Base-by-base conservation (phyloP, 1,139 yeast genomes). In the Neolecta irregularis region DNA sequence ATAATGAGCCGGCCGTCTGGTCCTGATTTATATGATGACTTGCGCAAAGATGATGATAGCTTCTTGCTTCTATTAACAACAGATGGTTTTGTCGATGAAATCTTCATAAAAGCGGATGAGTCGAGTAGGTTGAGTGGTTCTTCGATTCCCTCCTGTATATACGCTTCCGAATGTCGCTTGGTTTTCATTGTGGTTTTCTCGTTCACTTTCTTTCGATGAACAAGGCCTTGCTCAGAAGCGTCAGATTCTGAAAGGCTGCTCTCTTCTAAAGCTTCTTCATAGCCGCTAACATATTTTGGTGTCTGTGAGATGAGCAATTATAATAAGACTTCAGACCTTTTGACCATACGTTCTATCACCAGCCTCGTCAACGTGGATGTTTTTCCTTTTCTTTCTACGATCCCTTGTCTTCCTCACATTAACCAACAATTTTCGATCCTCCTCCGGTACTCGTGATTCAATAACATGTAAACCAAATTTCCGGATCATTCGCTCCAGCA, bases 101-200 rank as follows among this genome's bases (percentile, higher is more conserved):
- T 81, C 45, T 79, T 88, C 0, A 94, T 76, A 46, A 85, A 60
- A 1, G 94, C 72, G 53, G 74, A 73, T 46, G 78, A 72, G 52
- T 85, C 96, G 46, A 88, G 65, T 55, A 88, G 67, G 65, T 88
- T 92, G 53, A 88, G 64, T 40, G 98, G 98, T 42, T 71, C 78
- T 41, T 77, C 93, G 39, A 69, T 41, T n/a, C 28, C 72, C 54
- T 80, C 91, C 52, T 81, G 61, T 50, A 88, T 81, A 52, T 64
- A 85, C 47, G 64, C 64, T 42, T 60, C 59, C 32, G 45, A 45
- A 40, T 41, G 46, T 39, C 45, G 29, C 36, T 46, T 37, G 51
- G 50, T 37, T 35, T 32, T 42, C 41, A 34, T 46, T 48, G 12
- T 48, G 53, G 18, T 49, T 56, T 9, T 49, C 57, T 24, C 57